Percentiles rank a stretch among this genome's conserved stretches.
Conservation (phyloP, 345 rosid species). For the Eucalyptus microcorys region DNA sequence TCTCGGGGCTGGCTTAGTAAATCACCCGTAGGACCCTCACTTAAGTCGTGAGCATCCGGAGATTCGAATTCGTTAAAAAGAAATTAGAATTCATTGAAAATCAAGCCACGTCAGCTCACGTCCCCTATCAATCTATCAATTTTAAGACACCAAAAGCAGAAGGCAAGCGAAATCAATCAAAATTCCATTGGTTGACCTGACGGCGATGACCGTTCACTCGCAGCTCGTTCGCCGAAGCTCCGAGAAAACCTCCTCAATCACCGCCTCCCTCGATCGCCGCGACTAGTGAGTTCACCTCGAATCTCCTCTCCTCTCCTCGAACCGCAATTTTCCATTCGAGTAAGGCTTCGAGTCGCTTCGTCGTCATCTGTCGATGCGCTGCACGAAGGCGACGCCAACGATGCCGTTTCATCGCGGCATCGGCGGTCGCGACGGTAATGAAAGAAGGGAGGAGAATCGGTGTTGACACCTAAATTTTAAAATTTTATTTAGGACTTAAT, state of each 20-base stretch:
- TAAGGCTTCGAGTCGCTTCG: neutral
- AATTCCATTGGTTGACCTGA: neutral
- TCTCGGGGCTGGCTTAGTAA: too few species aligned
- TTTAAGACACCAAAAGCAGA: neutral
- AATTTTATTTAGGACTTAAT: too few species aligned
- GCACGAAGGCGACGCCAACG: neutral
- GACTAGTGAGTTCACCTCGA: neutral
- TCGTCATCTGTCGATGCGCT: neutral
- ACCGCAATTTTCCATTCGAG: neutral
- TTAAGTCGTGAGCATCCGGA: too few species aligned
- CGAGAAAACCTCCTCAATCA: neutral
- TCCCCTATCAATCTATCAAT: neutral
- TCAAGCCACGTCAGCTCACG: neutral
- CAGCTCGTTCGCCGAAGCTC: neutral
- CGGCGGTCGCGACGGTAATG: neutral
- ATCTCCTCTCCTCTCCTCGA: neutral
- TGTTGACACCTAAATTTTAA: too few species aligned
- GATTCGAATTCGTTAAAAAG: too few species aligned
- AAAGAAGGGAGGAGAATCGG: neutral
- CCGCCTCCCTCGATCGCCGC: neutral
- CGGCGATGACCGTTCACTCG: neutral
- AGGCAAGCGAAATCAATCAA: neutral
- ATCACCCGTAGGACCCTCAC: too few species aligned
- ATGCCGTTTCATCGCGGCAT: neutral
- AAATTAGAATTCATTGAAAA: neutral